Percentiles rank a stretch among this genome's conserved stretches.
Conservation (phyloP, 164 flowering plant genomes). For the Protea cynaroides region DNA sequence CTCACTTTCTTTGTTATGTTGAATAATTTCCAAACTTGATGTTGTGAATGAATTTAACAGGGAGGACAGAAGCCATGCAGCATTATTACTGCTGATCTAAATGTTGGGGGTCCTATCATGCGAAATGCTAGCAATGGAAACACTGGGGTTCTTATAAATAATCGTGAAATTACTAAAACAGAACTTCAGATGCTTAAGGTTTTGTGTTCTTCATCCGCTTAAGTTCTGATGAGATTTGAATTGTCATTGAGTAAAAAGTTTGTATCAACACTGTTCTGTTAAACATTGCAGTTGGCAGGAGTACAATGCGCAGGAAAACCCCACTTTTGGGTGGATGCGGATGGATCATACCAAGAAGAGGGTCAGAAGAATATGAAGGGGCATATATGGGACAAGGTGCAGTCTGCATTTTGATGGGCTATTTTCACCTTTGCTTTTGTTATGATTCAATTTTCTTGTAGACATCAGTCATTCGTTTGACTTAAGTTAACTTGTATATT, state of each 20-base stretch:
- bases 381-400: neutral
- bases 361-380: neutral
- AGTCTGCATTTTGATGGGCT: neutral
- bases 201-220: constrained; percentile 6
- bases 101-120: constrained; percentile 70
- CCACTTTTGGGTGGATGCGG: neutral
- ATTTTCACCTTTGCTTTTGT: neutral
- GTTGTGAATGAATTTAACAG: constrained; percentile 38
- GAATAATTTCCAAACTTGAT: constrained; percentile 13
- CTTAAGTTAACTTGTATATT: constrained; percentile 19
- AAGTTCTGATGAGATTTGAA: neutral
- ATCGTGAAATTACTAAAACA: constrained; percentile 84
- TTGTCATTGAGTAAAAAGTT: neutral
- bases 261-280: constrained; percentile 2
- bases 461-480: no score
- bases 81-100: constrained; percentile 77
- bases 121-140: constrained; percentile 89
- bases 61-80: constrained; percentile 83
- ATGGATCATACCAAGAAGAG: neutral
- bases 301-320: constrained; percentile 23
- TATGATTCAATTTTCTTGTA: neutral
- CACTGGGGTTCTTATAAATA: constrained; percentile 79
- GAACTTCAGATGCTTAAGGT: constrained; percentile 95
- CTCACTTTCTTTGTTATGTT: constrained; percentile 3
- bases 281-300: constrained; percentile 67